A percentile compares a stretch with the other conserved stretches of the same genome.
Evolutionary conservation across 495 filamentous ascomycete genomes (phyloP).

Genomic region (Neurospora sp.): DNA sequence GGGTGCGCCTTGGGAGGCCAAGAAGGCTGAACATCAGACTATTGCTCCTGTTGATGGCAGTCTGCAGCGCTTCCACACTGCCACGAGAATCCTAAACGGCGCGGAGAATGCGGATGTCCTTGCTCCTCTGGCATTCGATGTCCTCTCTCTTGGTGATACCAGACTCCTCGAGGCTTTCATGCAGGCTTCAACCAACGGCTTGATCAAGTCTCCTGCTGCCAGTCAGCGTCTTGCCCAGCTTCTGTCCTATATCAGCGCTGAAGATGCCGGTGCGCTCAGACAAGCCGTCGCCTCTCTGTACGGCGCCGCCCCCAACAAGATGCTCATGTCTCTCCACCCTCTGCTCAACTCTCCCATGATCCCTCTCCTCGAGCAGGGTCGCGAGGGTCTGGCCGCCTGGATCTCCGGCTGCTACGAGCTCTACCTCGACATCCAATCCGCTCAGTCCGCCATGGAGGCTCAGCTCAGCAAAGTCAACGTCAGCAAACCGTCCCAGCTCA

Average conservation of each 20-base stretch:
- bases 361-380: slow-evolving; percentile 21
- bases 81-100: slow-evolving; percentile 8
- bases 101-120: slow-evolving; percentile 10
- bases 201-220: slow-evolving; percentile 11
- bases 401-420: slow-evolving; percentile 40
- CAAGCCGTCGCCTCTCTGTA: slow-evolving; percentile 17
- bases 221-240: slow-evolving; percentile 8
- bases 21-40: slow-evolving; percentile 9
- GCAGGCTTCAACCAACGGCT: slow-evolving; percentile 4
- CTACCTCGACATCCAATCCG: slow-evolving; percentile 32
- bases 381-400: slow-evolving; percentile 30
- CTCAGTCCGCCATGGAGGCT: slow-evolving; percentile 16
- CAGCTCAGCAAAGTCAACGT: slow-evolving; percentile 26
- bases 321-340: slow-evolving; percentile 50
- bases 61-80: slow-evolving; percentile 26
- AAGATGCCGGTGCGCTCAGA: slow-evolving; percentile 17
- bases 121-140: slow-evolving; percentile 20
- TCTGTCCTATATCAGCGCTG: slow-evolving; percentile 16
- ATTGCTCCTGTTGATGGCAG: slow-evolving; percentile 34
- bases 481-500: slow-evolving; percentile 52
- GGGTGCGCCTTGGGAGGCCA: slow-evolving; percentile 8
- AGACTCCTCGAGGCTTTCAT: slow-evolving; percentile 21
- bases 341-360: slow-evolving; percentile 52
- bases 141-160: slow-evolving; percentile 27
- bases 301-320: slow-evolving; percentile 11